A percentile compares a stretch with the other conserved stretches of the same genome.
Evolutionary conservation across 202 grass and related monocot genomes (phyloP).

Genomic region (Setaria italica): DNA sequence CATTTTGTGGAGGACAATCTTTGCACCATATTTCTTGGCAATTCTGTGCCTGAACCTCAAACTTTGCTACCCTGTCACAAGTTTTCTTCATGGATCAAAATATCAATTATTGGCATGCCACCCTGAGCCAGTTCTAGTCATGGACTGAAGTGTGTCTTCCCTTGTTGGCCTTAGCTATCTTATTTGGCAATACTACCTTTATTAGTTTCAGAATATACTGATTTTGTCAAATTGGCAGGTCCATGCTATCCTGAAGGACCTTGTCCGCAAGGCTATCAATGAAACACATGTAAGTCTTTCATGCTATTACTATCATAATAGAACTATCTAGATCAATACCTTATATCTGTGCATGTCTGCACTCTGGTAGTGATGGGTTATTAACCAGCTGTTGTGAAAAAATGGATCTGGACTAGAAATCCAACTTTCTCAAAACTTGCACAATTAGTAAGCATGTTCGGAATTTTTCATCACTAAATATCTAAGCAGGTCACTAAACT

Average conservation of each 20-base stretch:
- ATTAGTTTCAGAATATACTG: not conserved
- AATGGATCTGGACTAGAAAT: not conserved
- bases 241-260: slow-evolving; percentile 92
- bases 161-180: not conserved
- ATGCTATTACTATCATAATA: not conserved
- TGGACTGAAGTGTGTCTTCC: not conserved
- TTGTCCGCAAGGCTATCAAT: slow-evolving; percentile 92
- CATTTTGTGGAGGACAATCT: not conserved
- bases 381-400: not conserved
- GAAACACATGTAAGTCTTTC: slow-evolving; percentile 74
- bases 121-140: not conserved
- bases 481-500: slow-evolving; percentile 19
- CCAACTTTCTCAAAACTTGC: not conserved
- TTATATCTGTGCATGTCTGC: not conserved
- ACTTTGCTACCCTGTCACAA: not conserved
- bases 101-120: not conserved
- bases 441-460: not conserved
- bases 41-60: not conserved
- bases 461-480: not conserved
- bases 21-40: not conserved
- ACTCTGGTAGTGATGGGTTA: slow-evolving; percentile 20
- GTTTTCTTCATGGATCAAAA: not conserved
- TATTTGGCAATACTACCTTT: not conserved
- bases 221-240: slow-evolving; percentile 62
- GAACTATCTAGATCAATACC: not conserved